Evolutionary conservation across 2,329 filamentous ascomycete genomes (phyloP).

Genomic region (Simplicillium sp.): DNA sequence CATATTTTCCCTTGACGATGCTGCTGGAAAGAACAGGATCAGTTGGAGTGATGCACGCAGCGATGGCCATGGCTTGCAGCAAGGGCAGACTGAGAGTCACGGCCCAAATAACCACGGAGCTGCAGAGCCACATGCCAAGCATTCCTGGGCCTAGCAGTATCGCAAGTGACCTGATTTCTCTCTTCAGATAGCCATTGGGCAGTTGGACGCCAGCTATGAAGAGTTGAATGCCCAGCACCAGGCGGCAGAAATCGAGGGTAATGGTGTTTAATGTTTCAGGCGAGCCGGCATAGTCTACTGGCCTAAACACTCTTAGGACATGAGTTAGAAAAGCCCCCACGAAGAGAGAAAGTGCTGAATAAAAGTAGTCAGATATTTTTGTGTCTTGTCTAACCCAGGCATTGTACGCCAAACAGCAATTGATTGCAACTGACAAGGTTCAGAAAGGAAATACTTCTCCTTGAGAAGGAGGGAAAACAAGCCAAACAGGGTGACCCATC

Average conservation of each 20-base stretch:
- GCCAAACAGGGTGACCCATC: too few relatives aligned
- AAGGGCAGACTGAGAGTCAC: conserved; percentile 65
- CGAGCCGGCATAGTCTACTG: too few relatives aligned
- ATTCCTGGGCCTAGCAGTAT: conserved; percentile 76
- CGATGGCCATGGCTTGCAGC: conserved; percentile 70
- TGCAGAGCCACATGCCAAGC: conserved; percentile 76
- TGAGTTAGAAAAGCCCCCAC: too few relatives aligned
- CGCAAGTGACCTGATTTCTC: conserved; percentile 66
- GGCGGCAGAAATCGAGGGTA: conserved; percentile 74
- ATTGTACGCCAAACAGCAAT: too few relatives aligned
- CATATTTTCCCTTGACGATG: conserved; percentile 89
- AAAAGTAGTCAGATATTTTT: too few relatives aligned
- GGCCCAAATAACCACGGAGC: conserved; percentile 68
- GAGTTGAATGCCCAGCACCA: conserved; percentile 83
- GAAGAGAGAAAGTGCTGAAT: too few relatives aligned
- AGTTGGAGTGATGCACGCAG: conserved; percentile 79
- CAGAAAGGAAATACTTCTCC: too few relatives aligned
- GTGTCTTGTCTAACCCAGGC: too few relatives aligned
- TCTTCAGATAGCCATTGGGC: conserved; percentile 68
- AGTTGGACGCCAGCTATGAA: conserved; percentile 82
- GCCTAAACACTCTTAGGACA: too few relatives aligned
- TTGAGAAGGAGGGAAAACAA: too few relatives aligned
- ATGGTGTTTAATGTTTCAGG: conserved; percentile 57
- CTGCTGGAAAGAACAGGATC: conserved; percentile 81
- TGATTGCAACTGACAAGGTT: too few relatives aligned